These are phyloP conservation scores for Myxozyma geophila DNA, from an alignment of 805 yeast species.

Conservation along the genomic window DNA sequence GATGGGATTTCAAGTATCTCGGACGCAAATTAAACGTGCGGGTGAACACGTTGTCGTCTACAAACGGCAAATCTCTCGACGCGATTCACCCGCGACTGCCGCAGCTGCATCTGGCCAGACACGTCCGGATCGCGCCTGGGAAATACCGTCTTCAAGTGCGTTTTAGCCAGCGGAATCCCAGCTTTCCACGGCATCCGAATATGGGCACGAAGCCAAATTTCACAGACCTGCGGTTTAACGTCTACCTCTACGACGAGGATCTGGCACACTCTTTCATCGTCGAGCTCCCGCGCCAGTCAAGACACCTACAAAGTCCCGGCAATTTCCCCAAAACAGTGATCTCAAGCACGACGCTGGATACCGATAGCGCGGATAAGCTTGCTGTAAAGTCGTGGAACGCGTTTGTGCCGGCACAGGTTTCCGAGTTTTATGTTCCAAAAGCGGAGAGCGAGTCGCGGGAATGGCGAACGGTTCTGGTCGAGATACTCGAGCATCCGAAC, in stretches of 20 bases:
- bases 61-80: background rate
- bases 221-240: slow-evolving; percentile 14
- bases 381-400: background rate
- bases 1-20: slow-evolving; percentile 6
- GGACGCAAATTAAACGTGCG: slow-evolving; percentile 11
- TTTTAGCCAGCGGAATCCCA: slow-evolving; percentile 9
- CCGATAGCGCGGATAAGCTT: background rate
- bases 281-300: slow-evolving; percentile 6
- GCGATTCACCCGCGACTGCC: background rate
- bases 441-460: slow-evolving; percentile 6
- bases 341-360: background rate
- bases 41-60: background rate
- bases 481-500: slow-evolving; percentile 18
- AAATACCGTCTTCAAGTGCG: slow-evolving; percentile 22
- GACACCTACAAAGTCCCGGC: background rate
- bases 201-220: slow-evolving; percentile 10
- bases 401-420: slow-evolving; percentile 24
- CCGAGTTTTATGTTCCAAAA: slow-evolving; percentile 17
- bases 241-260: slow-evolving; percentile 15
- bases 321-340: background rate
- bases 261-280: slow-evolving; percentile 11
- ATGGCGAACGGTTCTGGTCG: slow-evolving; percentile 29
- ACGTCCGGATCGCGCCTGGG: slow-evolving; percentile 26
- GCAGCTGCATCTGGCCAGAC: slow-evolving; percentile 26
- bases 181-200: background rate